Conservation (phyloP, 2,329 filamentous ascomycete genomes). For the Paracorniculantispora psalliotae region DNA sequence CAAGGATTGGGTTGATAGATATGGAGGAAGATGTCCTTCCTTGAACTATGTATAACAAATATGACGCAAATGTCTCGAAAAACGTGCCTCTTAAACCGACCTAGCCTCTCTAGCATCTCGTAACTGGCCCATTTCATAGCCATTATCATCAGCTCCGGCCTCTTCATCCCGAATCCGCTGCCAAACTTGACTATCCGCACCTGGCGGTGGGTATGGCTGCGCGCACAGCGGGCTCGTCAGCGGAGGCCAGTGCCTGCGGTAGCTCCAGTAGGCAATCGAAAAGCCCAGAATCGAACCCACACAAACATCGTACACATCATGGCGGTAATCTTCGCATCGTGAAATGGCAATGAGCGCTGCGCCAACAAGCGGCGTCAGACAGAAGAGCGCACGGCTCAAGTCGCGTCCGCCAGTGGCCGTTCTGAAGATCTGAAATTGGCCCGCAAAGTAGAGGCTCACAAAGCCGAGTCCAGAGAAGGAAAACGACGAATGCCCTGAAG, state of each 20-base stretch:
- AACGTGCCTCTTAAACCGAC: neutral
- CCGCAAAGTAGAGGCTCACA: slow-evolving; percentile 63
- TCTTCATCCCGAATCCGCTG: slow-evolving; percentile 50
- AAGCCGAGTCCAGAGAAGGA: slow-evolving; percentile 76
- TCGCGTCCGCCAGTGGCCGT: slow-evolving; percentile 42
- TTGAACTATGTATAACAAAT: slow-evolving; percentile 15
- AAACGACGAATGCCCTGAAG: slow-evolving; percentile 74
- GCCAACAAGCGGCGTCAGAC: slow-evolving; percentile 54
- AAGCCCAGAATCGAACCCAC: slow-evolving; percentile 57
- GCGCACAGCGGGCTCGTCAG: slow-evolving; percentile 49
- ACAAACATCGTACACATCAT: slow-evolving; percentile 66
- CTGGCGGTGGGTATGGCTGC: slow-evolving; percentile 51
- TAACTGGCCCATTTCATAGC: slow-evolving; percentile 28
- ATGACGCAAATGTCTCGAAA: slow-evolving; percentile 6
- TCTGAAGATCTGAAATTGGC: slow-evolving; percentile 57
- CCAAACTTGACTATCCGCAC: slow-evolving; percentile 32
- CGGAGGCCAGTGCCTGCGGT: slow-evolving; percentile 58
- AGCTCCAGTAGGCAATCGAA: slow-evolving; percentile 59
- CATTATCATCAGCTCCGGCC: slow-evolving; percentile 39
- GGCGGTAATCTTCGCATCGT: slow-evolving; percentile 64
- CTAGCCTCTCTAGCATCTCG: neutral
- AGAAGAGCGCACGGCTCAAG: slow-evolving; percentile 52
- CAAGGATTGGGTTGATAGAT: slow-evolving; percentile 12
- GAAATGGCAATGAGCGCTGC: slow-evolving; percentile 65
- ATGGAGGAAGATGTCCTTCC: neutral